A percentile compares a stretch with the other conserved stretches of the same genome.
phyloP scores from a whole-genome alignment of 2,329 filamentous ascomycete genomes.

The Rhinocladiella similis region DNA sequence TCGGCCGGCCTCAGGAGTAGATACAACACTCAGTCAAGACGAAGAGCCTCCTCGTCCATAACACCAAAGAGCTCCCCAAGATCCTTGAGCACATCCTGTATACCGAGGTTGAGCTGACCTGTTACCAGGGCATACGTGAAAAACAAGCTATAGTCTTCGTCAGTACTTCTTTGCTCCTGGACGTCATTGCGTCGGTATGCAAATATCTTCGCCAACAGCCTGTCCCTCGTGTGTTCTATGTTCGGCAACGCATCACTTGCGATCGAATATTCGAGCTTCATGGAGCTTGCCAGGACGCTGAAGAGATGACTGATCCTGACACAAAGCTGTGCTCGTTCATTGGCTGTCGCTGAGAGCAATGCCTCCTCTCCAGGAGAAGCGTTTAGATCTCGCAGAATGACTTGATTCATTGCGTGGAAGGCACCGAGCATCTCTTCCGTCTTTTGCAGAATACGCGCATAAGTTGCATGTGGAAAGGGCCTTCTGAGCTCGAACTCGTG shows the following conservation, averaged over 20 bases:
- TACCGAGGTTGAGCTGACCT: slow-evolving; percentile 58
- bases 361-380: slow-evolving; percentile 78
- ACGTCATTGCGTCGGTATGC: slow-evolving; percentile 74
- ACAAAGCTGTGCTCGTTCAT: slow-evolving; percentile 78
- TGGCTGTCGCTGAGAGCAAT: slow-evolving; percentile 74
- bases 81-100: slow-evolving; percentile 54
- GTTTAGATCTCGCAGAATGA: slow-evolving; percentile 76
- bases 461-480: slow-evolving; percentile 76
- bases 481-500: slow-evolving; percentile 87
- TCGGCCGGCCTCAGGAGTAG: too few relatives aligned
- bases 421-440: slow-evolving; percentile 86
- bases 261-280: slow-evolving; percentile 92
- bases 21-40: slow-evolving; percentile 45
- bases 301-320: slow-evolving; percentile 87
- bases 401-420: slow-evolving; percentile 94
- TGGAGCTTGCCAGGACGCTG: slow-evolving; percentile 81
- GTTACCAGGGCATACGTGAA: slow-evolving; percentile 81
- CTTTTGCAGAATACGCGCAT: slow-evolving; percentile 71
- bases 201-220: slow-evolving; percentile 82
- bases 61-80: slow-evolving; percentile 62
- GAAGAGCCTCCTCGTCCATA: slow-evolving; percentile 61
- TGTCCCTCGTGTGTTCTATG: slow-evolving; percentile 76
- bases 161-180: slow-evolving; percentile 44
- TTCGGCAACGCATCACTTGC: slow-evolving; percentile 79
- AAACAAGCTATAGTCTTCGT: slow-evolving; percentile 79